Evolutionary conservation across 1,284 basidiomycete genomes (phyloP).

Genomic region (Ustilago cynodontis): DNA sequence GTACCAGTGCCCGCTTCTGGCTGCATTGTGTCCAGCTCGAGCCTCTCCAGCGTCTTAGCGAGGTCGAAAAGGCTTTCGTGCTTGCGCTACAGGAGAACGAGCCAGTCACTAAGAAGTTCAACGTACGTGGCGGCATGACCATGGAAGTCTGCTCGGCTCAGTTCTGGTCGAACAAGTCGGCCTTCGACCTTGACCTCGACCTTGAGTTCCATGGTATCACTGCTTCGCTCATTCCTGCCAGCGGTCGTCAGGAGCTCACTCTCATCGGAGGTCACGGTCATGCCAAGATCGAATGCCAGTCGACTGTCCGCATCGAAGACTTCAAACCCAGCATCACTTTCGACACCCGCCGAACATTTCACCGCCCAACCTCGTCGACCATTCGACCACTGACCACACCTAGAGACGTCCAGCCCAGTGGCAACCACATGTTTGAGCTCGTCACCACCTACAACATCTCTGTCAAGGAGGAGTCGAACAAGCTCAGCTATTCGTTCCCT

Average conservation of each 20-base stretch:
- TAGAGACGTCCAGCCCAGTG: slow-evolving; percentile 66
- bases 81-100: slow-evolving; percentile 67
- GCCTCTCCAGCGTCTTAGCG: slow-evolving; percentile 63
- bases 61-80: slow-evolving; percentile 67
- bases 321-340: slow-evolving; percentile 66
- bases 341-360: slow-evolving; percentile 64
- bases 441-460: slow-evolving; percentile 66
- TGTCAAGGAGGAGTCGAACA: slow-evolving; percentile 62
- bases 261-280: slow-evolving; percentile 67
- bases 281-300: slow-evolving; percentile 62
- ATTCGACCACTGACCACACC: slow-evolving; percentile 61
- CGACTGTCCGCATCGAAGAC: slow-evolving; percentile 65
- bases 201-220: slow-evolving; percentile 70
- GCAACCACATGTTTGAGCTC: slow-evolving; percentile 67
- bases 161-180: slow-evolving; percentile 67
- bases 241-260: slow-evolving; percentile 62
- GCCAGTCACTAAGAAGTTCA: slow-evolving; percentile 66
- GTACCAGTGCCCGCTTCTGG: slow-evolving; percentile 69
- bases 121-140: slow-evolving; percentile 67
- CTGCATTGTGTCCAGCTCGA: slow-evolving; percentile 69
- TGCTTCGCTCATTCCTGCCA: slow-evolving; percentile 45
- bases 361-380: slow-evolving; percentile 59
- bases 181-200: slow-evolving; percentile 67
- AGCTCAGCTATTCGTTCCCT: slow-evolving; percentile 62
- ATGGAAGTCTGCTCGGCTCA: slow-evolving; percentile 69